Evolutionary conservation across 768 basidiomycete genomes (phyloP), one percentile per base, ranked within the genome.

Genomic region (Cystobasidium ongulense): DNA sequence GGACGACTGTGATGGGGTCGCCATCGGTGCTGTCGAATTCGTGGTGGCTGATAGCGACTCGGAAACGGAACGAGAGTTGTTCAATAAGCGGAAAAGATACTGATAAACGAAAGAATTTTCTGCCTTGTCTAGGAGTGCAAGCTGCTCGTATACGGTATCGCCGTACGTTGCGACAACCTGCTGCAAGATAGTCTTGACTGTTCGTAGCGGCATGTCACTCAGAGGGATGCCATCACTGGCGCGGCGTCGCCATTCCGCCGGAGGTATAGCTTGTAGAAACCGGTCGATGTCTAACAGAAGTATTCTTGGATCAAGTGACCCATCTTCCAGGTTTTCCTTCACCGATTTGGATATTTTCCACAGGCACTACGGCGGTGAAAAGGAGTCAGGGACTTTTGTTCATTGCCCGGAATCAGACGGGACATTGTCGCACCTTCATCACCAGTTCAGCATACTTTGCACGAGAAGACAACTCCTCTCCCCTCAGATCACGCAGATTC

Each of bases 261-360:
- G 96, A 57, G 92, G 90, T 33, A 98, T 88, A 0, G 89, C 91
- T 79, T 92, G 89, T 62, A 98, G 81, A 82, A 99, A 98, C 75
- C 91, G 88, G 80, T 99, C 96, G 75, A 99, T 89, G 3, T 93
- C 89, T 18, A 89, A 89, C 80, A 98, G 89, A 36, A 99, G 82
- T 77, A 92, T 90, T 21, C 91, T 88, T 23, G 93, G 90, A 80
- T 92, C 90, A 39, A 99, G 84, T 23, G 87, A 84, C 2, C 86
- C 84, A 52, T 91, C 89, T 75, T 86, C 86, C 57, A 99, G 85
- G 80, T 94, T 92, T 79, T 93, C 90, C 4, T 92, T 92, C 61
- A 97, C 91, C 76, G 91, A 94, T 76, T 94, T 86, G 4, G 92
- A 92, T 71, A 98, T 83, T 82, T 99, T 99, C 96, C 96, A 98